Evolutionary conservation across 495 filamentous ascomycete genomes (phyloP).

Genomic region (Chaetomidium leptoderma): DNA sequence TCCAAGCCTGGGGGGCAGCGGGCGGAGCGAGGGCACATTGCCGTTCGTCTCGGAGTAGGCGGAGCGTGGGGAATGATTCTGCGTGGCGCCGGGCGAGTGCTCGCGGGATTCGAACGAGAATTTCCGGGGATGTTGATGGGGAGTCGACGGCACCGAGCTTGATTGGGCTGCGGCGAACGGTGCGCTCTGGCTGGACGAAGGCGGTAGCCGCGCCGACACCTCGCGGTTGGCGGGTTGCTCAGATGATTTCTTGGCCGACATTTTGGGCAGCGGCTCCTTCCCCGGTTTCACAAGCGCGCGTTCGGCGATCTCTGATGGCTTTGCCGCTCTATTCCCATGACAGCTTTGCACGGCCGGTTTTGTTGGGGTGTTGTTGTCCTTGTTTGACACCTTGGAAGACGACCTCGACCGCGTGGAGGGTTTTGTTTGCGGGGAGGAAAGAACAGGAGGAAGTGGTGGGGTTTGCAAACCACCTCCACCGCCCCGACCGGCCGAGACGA

Average conservation of each 20-base stretch:
- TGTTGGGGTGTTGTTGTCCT: constrained; percentile 39
- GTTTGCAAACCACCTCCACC: constrained; percentile 43
- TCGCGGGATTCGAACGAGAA: constrained; percentile 80
- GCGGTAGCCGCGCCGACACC: constrained; percentile 33
- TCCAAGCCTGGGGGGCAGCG: constrained; percentile 45
- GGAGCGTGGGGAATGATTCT: constrained; percentile 82
- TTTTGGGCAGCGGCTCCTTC: constrained; percentile 46
- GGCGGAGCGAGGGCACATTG: constrained; percentile 60
- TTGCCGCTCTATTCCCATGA: constrained; percentile 56
- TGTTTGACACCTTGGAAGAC: constrained; percentile 50
- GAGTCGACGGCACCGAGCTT: constrained; percentile 89
- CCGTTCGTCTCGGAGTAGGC: constrained; percentile 83
- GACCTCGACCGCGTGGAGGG: constrained; percentile 48
- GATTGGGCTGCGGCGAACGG: constrained; percentile 58
- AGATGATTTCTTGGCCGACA: constrained; percentile 44
- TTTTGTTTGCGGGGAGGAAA: constrained; percentile 46
- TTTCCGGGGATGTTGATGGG: constrained; percentile 80
- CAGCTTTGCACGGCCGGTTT: constrained; percentile 44
- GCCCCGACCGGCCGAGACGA: constrained; percentile 48
- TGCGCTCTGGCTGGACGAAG: constrained; percentile 30
- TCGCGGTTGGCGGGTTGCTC: constrained; percentile 30
- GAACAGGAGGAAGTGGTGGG: constrained; percentile 42
- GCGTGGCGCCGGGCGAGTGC: constrained; percentile 71
- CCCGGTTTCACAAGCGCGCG: constrained; percentile 50
- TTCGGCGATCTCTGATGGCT: constrained; percentile 49